A percentile compares a stretch with the other conserved stretches of the same genome.
Conservation (phyloP, 495 filamentous ascomycete species). For the Aspergillus hancockii region DNA sequence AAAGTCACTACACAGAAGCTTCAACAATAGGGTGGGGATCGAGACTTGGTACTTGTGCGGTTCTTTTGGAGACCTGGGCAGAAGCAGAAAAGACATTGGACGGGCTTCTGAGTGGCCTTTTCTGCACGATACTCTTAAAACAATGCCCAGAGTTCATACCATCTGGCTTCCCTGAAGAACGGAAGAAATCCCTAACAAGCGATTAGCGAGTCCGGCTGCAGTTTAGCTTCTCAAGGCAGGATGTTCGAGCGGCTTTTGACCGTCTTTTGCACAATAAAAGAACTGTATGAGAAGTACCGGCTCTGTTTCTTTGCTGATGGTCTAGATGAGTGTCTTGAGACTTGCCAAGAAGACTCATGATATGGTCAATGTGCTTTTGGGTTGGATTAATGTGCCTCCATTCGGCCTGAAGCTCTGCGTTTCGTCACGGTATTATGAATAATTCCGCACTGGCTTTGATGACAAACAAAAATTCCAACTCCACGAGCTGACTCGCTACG, state of each 20-base stretch:
- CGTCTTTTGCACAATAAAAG: conserved; percentile 6
- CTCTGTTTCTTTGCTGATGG: conserved; percentile 55
- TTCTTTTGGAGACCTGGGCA: conserved; percentile 46
- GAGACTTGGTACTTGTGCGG: conserved; percentile 32
- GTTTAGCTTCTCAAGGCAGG: not conserved
- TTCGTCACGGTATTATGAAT: not conserved
- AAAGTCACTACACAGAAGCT: conserved; percentile 16
- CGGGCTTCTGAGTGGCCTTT: conserved; percentile 44
- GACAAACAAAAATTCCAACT: not conserved
- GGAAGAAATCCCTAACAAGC: not conserved
- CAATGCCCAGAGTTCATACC: conserved; percentile 33
- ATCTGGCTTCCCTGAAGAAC: conserved; percentile 12
- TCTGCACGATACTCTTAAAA: conserved; percentile 41
- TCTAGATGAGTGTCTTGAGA: conserved; percentile 35
- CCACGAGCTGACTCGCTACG: not conserved
- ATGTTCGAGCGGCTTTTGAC: conserved; percentile 16
- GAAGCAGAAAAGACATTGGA: conserved; percentile 40
- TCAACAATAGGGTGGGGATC: conserved; percentile 29
- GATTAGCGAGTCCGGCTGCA: not conserved
- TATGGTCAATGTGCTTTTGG: not conserved
- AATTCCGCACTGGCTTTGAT: not conserved
- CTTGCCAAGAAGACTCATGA: conserved; percentile 25
- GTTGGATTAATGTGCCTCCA: conserved; percentile 14
- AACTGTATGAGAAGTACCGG: not conserved
- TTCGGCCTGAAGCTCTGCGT: conserved; percentile 7